These are phyloP conservation scores for Fragaria ananassa DNA, from an alignment of 306 rosid genomes.

Conservation along the genomic window DNA sequence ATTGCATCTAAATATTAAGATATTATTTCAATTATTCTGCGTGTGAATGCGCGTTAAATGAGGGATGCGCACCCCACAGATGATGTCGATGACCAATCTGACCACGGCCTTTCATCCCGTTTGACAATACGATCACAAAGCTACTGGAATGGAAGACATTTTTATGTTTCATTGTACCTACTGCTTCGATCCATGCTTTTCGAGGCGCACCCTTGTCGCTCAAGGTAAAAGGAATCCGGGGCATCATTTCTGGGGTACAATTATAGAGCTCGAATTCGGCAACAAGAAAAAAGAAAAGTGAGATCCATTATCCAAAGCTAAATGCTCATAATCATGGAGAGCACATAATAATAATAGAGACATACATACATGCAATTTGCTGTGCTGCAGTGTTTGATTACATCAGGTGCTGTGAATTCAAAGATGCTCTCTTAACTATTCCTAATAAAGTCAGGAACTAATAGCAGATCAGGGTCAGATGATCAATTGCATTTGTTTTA, in stretches of 20 bases:
- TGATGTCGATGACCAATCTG: neutral
- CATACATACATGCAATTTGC: neutral
- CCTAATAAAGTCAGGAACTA: neutral
- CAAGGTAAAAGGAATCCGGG: neutral
- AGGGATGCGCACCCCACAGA: neutral
- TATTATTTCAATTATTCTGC: neutral
- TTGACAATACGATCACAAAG: neutral
- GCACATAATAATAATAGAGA: slow-evolving; percentile 17
- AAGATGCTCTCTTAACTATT: slow-evolving; percentile 10
- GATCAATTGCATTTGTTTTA: neutral
- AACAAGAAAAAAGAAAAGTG: slow-evolving; percentile 19
- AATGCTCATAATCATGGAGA: slow-evolving; percentile 16
- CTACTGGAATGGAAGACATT: neutral
- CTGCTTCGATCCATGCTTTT: slow-evolving; percentile 24
- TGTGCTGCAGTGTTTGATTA: slow-evolving; percentile 17
- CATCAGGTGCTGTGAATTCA: slow-evolving; percentile 15
- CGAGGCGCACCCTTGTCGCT: slow-evolving; percentile 37
- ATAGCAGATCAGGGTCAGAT: neutral
- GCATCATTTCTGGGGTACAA: slow-evolving; percentile 28
- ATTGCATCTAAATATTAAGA: neutral
- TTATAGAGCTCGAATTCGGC: slow-evolving; percentile 29
- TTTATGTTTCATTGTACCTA: neutral
- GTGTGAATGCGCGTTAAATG: neutral
- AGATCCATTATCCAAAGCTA: slow-evolving; percentile 6
- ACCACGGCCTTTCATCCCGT: neutral